A percentile compares a stretch with the other conserved stretches of the same genome.
Evolutionary conservation across 805 yeast genomes (phyloP).

Genomic region (Zygosaccharomyces pseudorouxii): DNA sequence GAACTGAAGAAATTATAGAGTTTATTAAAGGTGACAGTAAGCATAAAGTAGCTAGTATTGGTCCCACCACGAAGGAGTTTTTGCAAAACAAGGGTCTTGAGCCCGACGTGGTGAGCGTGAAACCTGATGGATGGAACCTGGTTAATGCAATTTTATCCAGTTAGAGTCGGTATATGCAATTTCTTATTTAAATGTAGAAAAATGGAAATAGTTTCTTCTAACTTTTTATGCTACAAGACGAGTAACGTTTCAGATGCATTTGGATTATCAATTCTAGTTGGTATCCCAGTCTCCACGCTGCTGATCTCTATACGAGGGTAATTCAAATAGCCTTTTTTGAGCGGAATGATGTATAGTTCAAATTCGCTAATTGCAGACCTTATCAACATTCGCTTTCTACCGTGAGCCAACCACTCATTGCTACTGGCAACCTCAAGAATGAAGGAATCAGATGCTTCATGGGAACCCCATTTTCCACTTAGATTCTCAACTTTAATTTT

Average conservation of each 20-base stretch:
- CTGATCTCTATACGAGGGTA: constrained; percentile 59
- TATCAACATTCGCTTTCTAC: constrained; percentile 55
- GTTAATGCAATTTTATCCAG: constrained; percentile 33
- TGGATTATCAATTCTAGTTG: constrained; percentile 57
- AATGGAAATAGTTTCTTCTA: constrained; percentile 10
- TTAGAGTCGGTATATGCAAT: background rate
- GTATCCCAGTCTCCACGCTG: constrained; percentile 34
- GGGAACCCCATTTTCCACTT: constrained; percentile 20
- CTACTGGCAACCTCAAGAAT: constrained; percentile 46
- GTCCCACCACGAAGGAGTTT: constrained; percentile 82
- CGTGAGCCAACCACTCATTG: constrained; percentile 79
- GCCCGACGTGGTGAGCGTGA: constrained; percentile 61
- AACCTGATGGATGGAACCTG: constrained; percentile 66
- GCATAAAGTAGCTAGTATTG: constrained; percentile 70
- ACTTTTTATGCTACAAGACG: constrained; percentile 52
- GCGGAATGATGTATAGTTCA: constrained; percentile 58
- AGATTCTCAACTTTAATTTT: constrained; percentile 18
- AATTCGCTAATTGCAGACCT: constrained; percentile 32
- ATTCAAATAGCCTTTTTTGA: constrained; percentile 66
- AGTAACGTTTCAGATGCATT: constrained; percentile 66
- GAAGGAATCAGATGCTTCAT: constrained; percentile 25
- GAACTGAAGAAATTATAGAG: constrained; percentile 59
- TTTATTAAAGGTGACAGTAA: constrained; percentile 32
- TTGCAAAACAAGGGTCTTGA: constrained; percentile 46
- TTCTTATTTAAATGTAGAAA: constrained; percentile 11